Percentiles rank a stretch among this genome's conserved stretches.
phyloP scores from a whole-genome alignment of 331 rosid genomes.

The Erythrophleum ivorense region DNA sequence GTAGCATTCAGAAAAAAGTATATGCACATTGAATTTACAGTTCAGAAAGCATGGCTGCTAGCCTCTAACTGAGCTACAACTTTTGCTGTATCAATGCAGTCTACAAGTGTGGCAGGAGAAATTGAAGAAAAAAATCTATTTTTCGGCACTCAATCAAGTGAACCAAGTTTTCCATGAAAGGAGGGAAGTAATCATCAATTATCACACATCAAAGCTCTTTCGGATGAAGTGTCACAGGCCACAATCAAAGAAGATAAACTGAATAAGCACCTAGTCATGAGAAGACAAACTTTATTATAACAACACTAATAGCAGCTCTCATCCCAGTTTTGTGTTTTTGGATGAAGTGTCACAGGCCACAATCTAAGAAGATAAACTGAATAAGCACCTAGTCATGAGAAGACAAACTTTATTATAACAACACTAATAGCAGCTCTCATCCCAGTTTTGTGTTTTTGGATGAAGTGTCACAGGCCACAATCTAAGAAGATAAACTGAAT shows the following conservation, averaged over 20 bases:
- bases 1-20: not conserved
- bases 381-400: no score
- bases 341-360: no score
- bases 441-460: no score
- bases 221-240: not conserved
- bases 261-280: not conserved
- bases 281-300: not conserved
- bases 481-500: no score
- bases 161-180: not conserved
- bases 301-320: not conserved
- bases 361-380: no score
- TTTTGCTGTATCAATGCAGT: conserved; percentile 7
- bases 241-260: conserved; percentile 9
- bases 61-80: not conserved
- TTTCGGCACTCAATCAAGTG: not conserved
- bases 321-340: conserved; percentile 18
- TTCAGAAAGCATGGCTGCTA: conserved; percentile 8
- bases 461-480: no score
- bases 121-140: not conserved
- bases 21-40: conserved; percentile 4
- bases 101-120: conserved; percentile 3
- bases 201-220: conserved; percentile 18
- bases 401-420: no score
- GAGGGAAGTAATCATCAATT: conserved; percentile 6
- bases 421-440: no score